Evolutionary conservation across 306 rosid genomes (phyloP).

Genomic region (Canavalia ensiformis): DNA sequence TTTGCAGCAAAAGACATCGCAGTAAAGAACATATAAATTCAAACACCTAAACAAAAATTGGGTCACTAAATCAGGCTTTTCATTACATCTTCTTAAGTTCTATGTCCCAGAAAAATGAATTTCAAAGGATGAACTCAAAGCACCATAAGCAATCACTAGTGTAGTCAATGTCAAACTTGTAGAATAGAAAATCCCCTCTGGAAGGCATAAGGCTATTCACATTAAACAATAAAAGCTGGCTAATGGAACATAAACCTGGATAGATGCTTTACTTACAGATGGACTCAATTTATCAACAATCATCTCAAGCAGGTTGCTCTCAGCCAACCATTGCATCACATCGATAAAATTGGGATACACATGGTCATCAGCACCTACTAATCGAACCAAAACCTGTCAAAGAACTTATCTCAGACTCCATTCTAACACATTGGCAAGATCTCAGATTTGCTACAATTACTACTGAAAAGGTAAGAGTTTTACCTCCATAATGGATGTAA

Average conservation of each 20-base stretch:
- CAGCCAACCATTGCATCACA: conserved; percentile 98
- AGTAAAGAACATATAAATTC: conserved; percentile 22
- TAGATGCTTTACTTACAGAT: conserved; percentile 69
- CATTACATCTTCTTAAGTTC: not conserved
- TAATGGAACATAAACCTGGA: conserved; percentile 37
- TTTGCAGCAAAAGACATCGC: conserved; percentile 18
- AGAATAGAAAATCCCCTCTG: not conserved
- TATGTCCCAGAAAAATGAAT: not conserved
- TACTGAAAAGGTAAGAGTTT: conserved; percentile 7
- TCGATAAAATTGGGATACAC: conserved; percentile 92
- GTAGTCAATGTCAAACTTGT: conserved; percentile 24
- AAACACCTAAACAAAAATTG: conserved; percentile 21
- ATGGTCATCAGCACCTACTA: conserved; percentile 95
- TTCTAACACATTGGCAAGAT: conserved; percentile 17
- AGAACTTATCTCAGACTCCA: conserved; percentile 47
- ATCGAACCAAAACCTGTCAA: conserved; percentile 91
- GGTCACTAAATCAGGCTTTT: conserved; percentile 6
- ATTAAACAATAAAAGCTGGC: conserved; percentile 24
- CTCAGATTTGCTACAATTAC: conserved; percentile 19
- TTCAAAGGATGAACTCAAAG: conserved; percentile 23
- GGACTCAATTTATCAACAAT: conserved; percentile 93
- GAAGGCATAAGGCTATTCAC: conserved; percentile 18
- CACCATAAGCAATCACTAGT: conserved; percentile 4
- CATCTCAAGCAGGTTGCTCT: conserved; percentile 96
- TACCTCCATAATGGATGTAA: conserved; percentile 99